phyloP scores from a whole-genome alignment of 2,329 filamentous ascomycete species.

The Exutisphaerella laricina region DNA sequence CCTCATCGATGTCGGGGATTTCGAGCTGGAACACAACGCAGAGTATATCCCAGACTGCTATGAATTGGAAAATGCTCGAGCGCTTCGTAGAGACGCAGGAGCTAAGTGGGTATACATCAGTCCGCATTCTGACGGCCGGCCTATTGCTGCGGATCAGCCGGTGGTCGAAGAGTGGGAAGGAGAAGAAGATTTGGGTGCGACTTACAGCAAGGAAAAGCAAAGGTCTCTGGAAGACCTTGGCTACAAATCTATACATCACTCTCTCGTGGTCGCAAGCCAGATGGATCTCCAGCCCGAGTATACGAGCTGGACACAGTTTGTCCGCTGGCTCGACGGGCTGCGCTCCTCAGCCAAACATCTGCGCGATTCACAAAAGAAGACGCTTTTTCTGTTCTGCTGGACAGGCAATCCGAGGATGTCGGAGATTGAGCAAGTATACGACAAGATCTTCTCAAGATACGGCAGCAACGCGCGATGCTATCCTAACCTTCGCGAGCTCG shows the following conservation, averaged over 20 bases:
- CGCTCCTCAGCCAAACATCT: background rate
- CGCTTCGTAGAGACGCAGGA: background rate
- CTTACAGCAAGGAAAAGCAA: background rate
- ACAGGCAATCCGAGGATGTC: background rate
- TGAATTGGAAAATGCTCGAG: background rate
- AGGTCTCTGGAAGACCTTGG: background rate
- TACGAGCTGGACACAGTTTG: background rate
- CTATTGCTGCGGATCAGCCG: too few relatives aligned
- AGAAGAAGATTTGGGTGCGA: background rate
- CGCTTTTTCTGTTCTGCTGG: background rate
- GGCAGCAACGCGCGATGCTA: conserved; percentile 4
- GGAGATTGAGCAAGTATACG: background rate
- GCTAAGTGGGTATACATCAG: background rate
- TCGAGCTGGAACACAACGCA: background rate
- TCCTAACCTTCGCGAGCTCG: conserved; percentile 4
- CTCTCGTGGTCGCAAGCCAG: background rate
- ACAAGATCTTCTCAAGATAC: background rate
- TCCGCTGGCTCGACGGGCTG: background rate
- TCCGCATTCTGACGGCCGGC: background rate
- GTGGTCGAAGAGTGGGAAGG: too few relatives aligned
- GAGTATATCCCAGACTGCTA: background rate
- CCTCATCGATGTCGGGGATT: background rate
- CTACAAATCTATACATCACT: background rate
- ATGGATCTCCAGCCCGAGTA: background rate
- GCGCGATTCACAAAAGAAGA: background rate